phyloP scores from a whole-genome alignment of 2,329 filamentous ascomycete genomes.

The Alternaria gansuensis region DNA sequence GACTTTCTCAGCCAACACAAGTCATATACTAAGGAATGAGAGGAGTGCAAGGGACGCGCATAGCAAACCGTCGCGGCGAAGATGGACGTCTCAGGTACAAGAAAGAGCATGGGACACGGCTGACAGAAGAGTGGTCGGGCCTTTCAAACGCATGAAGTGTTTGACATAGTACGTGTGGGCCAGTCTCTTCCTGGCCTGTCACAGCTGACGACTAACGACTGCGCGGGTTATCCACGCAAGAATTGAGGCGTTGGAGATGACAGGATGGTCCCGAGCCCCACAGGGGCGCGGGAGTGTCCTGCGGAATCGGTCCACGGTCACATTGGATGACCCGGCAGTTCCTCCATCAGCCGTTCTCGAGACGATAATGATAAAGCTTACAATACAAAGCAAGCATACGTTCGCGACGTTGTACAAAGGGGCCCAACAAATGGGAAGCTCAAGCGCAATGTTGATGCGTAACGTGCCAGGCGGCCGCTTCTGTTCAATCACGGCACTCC shows the following conservation, averaged over 20 bases:
- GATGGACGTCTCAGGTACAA: constrained; percentile 47
- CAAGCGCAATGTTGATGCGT: constrained; percentile 28
- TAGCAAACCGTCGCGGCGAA: constrained; percentile 36
- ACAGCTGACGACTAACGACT: constrained; percentile 29
- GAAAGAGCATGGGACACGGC: constrained; percentile 42
- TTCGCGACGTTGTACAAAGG: neutral
- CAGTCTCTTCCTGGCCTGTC: constrained; percentile 41
- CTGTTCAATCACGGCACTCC: constrained; percentile 29
- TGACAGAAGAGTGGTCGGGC: constrained; percentile 35
- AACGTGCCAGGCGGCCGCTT: constrained; percentile 25
- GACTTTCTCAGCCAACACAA: constrained; percentile 22
- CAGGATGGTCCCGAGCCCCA: constrained; percentile 31
- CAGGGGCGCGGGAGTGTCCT: constrained; percentile 18
- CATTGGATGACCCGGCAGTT: constrained; percentile 3
- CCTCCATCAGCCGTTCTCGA: neutral
- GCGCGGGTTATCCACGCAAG: constrained; percentile 35
- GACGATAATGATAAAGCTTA: neutral
- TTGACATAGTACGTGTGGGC: constrained; percentile 37
- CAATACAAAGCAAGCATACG: neutral
- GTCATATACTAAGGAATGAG: constrained; percentile 28
- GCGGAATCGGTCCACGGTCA: constrained; percentile 14
- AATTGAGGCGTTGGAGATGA: constrained; percentile 36
- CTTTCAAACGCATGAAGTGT: constrained; percentile 51
- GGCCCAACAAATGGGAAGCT: constrained; percentile 20
- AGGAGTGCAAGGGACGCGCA: constrained; percentile 32